A percentile compares a stretch with the other conserved stretches of the same genome.
Conservation (phyloP, 2,329 filamentous ascomycete species). For the Colletotrichum tofieldiae region DNA sequence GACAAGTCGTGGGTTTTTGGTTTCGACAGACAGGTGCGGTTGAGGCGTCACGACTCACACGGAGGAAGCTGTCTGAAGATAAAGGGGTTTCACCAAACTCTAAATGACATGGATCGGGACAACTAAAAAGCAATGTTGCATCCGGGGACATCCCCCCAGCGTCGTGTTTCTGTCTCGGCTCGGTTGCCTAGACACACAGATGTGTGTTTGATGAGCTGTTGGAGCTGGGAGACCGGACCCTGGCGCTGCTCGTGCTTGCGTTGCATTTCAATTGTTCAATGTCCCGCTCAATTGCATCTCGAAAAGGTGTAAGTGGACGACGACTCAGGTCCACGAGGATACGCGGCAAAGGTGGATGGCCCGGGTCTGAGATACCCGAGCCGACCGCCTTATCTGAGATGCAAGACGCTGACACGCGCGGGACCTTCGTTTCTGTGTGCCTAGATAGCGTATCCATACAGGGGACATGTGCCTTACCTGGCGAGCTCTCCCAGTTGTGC, state of each 20-base stretch:
- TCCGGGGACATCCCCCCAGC: background rate
- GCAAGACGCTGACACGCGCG: slow-evolving; percentile 24
- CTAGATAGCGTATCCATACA: background rate
- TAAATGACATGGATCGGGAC: background rate
- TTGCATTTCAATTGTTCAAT: background rate
- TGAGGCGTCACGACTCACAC: background rate
- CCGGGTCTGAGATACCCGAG: slow-evolving; percentile 4
- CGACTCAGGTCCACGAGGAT: background rate
- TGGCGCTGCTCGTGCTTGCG: background rate
- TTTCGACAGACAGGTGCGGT: background rate
- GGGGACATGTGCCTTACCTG: slow-evolving; percentile 3
- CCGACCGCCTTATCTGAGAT: slow-evolving; percentile 2
- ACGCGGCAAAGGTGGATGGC: slow-evolving; percentile 7
- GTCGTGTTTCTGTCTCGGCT: slow-evolving; percentile 17
- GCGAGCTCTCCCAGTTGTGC: slow-evolving; percentile 12
- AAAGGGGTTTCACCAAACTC: slow-evolving; percentile 2
- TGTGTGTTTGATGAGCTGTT: background rate
- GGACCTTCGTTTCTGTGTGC: background rate
- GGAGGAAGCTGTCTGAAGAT: background rate
- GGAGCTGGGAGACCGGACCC: background rate
- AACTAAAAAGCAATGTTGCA: slow-evolving; percentile 18
- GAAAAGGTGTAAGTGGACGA: slow-evolving; percentile 2
- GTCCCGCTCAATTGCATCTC: background rate
- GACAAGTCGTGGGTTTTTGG: background rate
- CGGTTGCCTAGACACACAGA: background rate